These are phyloP conservation scores for Pseudocercospora crystallina DNA, from an alignment of 2,329 filamentous ascomycete genomes.

Conservation along the genomic window DNA sequence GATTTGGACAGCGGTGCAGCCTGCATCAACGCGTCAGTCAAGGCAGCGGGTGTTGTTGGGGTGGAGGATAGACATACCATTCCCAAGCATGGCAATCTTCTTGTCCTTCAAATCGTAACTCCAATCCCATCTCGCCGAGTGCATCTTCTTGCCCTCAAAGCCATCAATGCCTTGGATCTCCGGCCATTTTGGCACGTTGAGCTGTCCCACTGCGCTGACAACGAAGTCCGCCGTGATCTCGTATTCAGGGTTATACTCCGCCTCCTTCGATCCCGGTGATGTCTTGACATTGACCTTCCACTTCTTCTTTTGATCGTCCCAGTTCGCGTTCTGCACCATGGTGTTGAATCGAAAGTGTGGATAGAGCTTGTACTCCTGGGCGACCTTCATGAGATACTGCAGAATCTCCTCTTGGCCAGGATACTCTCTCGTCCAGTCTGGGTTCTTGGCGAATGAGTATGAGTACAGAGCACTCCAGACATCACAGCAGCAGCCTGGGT, in stretches of 20 bases:
- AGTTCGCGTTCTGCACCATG: constrained; percentile 52
- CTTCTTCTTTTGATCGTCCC: constrained; percentile 54
- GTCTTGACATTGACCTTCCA: constrained; percentile 54
- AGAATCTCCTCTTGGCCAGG: constrained; percentile 62
- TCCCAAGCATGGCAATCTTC: constrained; percentile 60
- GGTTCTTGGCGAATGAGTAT: constrained; percentile 61
- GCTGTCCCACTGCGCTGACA: constrained; percentile 60
- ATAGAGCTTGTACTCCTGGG: constrained; percentile 56
- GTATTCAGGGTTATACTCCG: constrained; percentile 54
- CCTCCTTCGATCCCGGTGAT: constrained; percentile 52
- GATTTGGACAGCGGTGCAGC: constrained; percentile 60
- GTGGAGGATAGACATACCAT: constrained; percentile 41
- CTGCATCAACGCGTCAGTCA: constrained; percentile 28
- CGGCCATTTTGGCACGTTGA: constrained; percentile 56
- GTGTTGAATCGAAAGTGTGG: constrained; percentile 60
- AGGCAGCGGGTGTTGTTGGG: too few relatives aligned
- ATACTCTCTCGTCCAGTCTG: constrained; percentile 58
- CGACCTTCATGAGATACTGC: constrained; percentile 55
- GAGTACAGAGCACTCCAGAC: constrained; percentile 58
- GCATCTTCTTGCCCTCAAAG: constrained; percentile 56
- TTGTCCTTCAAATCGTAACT: constrained; percentile 55
- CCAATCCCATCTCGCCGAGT: constrained; percentile 62
- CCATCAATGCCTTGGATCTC: constrained; percentile 49
- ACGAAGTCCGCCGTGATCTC: constrained; percentile 57
- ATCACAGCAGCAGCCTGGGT: constrained; percentile 46